Conservation (phyloP, 2,329 filamentous ascomycete genomes). For the Scedosporium boydii region DNA sequence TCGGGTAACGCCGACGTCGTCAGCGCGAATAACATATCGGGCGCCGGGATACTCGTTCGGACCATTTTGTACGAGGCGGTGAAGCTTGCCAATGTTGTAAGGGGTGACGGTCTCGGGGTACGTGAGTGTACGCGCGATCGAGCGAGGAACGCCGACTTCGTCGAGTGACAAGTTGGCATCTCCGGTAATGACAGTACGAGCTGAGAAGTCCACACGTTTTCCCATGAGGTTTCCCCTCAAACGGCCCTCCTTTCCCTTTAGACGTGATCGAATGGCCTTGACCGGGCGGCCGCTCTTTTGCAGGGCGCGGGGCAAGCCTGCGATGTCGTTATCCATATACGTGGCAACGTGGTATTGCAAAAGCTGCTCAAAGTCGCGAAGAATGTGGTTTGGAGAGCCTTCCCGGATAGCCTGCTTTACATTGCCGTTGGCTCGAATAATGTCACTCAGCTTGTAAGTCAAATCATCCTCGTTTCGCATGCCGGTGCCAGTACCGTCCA, state of each 20-base stretch:
- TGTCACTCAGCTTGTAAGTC: conserved; percentile 98
- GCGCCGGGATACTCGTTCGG: conserved; percentile 93
- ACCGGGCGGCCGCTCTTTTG: conserved; percentile 96
- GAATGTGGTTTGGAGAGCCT: conserved; percentile 84
- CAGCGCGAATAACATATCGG: conserved; percentile 89
- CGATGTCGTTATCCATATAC: conserved; percentile 99
- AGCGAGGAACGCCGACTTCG: conserved; percentile 92
- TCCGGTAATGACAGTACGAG: conserved; percentile 98
- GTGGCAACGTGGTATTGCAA: conserved; percentile 98
- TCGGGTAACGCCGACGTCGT: conserved; percentile 57
- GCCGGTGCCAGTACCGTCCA: conserved; percentile 87
- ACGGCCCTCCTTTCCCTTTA: conserved; percentile 99
- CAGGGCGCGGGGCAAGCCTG: conserved; percentile 83
- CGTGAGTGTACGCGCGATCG: conserved; percentile 84
- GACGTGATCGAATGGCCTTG: conserved; percentile 89
- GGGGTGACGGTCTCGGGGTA: conserved; percentile 97
- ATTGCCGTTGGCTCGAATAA: conserved; percentile 94
- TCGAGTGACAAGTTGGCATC: conserved; percentile 94
- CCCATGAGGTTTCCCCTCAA: conserved; percentile 98
- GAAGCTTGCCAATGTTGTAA: conserved; percentile 92
- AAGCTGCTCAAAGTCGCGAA: conserved; percentile 80
- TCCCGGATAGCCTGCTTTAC: conserved; percentile 85
- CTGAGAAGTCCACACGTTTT: conserved; percentile 98
- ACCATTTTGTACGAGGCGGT: conserved; percentile 81
- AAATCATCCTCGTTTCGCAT: conserved; percentile 96